Percentiles rank a stretch among this genome's conserved stretches.
Evolutionary conservation across 257 asterid genomes (phyloP).

Genomic region (Solanum chiquidenum): DNA sequence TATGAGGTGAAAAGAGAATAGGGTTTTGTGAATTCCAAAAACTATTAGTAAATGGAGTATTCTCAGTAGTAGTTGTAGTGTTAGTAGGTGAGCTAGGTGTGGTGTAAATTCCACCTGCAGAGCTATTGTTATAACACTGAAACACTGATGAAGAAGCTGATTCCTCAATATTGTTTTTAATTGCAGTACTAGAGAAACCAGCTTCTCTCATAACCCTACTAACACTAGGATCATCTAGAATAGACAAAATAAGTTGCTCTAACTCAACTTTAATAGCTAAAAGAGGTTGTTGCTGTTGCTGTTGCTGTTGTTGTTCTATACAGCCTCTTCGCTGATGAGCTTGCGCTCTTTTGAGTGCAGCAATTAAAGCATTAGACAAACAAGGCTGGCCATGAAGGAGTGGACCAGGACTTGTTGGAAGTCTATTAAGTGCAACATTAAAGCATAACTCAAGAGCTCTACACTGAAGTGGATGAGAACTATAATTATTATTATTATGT

Average conservation of each 20-base stretch:
- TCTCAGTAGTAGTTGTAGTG: not conserved
- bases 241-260: slow-evolving; percentile 67
- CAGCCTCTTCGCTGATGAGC: slow-evolving; percentile 71
- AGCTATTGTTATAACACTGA: slow-evolving; percentile 34
- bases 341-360: slow-evolving; percentile 78
- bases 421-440: slow-evolving; percentile 80
- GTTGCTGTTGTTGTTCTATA: slow-evolving; percentile 54
- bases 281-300: slow-evolving; percentile 37
- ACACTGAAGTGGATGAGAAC: slow-evolving; percentile 36
- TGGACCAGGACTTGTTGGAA: slow-evolving; percentile 58
- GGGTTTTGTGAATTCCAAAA: slow-evolving; percentile 29
- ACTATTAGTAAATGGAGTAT: not conserved
- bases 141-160: slow-evolving; percentile 31
- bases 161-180: slow-evolving; percentile 45
- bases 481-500: not conserved
- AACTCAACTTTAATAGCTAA: slow-evolving; percentile 55
- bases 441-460: slow-evolving; percentile 77
- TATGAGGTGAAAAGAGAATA: slow-evolving; percentile 27
- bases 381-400: slow-evolving; percentile 66
- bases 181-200: slow-evolving; percentile 58
- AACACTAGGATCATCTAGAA: slow-evolving; percentile 80
- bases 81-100: slow-evolving; percentile 66
- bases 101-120: slow-evolving; percentile 54
- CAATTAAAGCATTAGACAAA: slow-evolving; percentile 65
- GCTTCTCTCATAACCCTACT: slow-evolving; percentile 88